Conservation (phyloP, 164 flowering plant species). For the Paratinospora sagittata region DNA sequence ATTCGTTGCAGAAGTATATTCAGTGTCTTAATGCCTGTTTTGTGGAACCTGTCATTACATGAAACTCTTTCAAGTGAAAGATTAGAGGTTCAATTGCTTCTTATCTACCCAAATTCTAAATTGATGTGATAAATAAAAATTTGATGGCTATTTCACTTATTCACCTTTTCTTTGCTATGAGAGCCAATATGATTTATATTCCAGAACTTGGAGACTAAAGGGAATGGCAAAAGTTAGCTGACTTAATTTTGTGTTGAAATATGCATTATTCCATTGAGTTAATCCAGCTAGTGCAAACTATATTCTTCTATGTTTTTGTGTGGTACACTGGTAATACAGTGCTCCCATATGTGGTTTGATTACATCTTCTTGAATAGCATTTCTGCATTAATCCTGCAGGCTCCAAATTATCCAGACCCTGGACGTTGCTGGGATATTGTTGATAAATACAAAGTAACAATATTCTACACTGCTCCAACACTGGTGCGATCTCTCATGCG, state of each 20-base stretch:
- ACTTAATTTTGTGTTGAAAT: not conserved
- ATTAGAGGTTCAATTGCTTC: not conserved
- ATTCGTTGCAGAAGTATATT: not conserved
- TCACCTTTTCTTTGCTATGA: no score
- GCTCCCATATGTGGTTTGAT: not conserved
- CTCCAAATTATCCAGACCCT: slow-evolving; percentile 89
- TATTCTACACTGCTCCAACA: slow-evolving; percentile 98
- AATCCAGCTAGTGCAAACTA: not conserved
- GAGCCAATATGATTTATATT: no score
- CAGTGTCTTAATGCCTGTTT: not conserved
- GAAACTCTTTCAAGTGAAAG: not conserved
- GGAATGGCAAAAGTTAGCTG: not conserved
- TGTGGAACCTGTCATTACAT: not conserved
- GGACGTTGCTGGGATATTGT: slow-evolving; percentile 99
- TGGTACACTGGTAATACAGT: slow-evolving; percentile 5
- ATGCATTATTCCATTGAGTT: not conserved
- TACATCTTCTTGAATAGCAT: not conserved
- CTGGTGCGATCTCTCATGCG: slow-evolving; percentile 96
- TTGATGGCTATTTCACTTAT: no score
- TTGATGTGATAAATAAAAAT: no score
- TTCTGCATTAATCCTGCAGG: slow-evolving; percentile 43
- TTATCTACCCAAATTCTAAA: not conserved
- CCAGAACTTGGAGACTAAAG: not conserved
- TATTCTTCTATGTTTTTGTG: not conserved
- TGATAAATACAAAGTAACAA: slow-evolving; percentile 87